Percentiles rank a stretch among this genome's conserved stretches.
These are phyloP conservation scores for Penicillium thymicola DNA, from an alignment of 2,329 filamentous ascomycete genomes.

Conservation along the genomic window DNA sequence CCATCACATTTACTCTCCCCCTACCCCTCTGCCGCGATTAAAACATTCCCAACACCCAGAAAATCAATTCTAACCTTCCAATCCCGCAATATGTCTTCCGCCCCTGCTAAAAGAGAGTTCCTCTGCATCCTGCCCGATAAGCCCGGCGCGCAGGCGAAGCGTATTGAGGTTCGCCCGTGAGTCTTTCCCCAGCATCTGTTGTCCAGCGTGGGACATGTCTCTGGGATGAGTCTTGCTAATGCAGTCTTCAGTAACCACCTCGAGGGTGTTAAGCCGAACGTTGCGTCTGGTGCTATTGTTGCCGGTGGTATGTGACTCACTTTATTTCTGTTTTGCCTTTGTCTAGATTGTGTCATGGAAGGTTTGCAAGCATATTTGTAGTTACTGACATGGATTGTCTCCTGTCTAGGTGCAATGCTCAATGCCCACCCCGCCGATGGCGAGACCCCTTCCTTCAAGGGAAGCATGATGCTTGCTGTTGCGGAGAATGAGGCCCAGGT, in stretches of 20 bases:
- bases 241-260: constrained; percentile 51
- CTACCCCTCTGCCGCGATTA: constrained; percentile 1
- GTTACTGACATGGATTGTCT: not conserved
- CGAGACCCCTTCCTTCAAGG: constrained; percentile 64
- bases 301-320: constrained; percentile 57
- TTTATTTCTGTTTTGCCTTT: not conserved
- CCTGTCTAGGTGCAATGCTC: constrained; percentile 59
- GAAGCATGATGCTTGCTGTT: constrained; percentile 65
- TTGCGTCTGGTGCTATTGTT: constrained; percentile 58
- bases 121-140: constrained; percentile 68
- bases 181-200: constrained; percentile 5
- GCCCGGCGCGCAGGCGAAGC: constrained; percentile 57
- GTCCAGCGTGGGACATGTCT: not conserved
- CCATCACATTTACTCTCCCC: constrained; percentile 2
- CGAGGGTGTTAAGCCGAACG: constrained; percentile 50
- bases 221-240: not conserved
- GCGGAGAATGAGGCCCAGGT: constrained; percentile 70
- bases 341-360: not conserved
- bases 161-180: constrained; percentile 50
- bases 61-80: not conserved
- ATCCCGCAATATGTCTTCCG: constrained; percentile 23
- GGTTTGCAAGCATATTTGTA: not conserved
- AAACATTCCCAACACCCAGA: not conserved
- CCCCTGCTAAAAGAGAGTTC: constrained; percentile 56
- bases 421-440: constrained; percentile 63